Conservation (phyloP, 1,139 yeast genomes). For the Lodderomyces theae region DNA sequence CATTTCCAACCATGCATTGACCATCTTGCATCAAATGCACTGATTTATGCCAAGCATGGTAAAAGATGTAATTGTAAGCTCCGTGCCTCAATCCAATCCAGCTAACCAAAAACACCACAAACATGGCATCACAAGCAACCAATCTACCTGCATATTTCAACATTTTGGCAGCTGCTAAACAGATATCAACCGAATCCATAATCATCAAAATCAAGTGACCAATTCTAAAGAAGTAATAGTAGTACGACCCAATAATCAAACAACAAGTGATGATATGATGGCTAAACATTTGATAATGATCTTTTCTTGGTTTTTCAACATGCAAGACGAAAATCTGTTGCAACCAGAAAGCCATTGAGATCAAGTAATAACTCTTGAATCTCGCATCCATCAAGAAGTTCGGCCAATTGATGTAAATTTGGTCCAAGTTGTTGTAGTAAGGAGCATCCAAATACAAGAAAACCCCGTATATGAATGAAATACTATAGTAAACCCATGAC, state of each 20-base stretch:
- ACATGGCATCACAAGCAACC: slow-evolving; percentile 63
- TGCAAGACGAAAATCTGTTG: slow-evolving; percentile 77
- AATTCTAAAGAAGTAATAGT: slow-evolving; percentile 66
- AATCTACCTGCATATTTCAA: slow-evolving; percentile 67
- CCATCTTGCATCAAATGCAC: slow-evolving; percentile 36
- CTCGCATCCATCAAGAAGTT: slow-evolving; percentile 48
- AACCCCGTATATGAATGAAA: slow-evolving; percentile 58
- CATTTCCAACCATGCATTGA: slow-evolving; percentile 31
- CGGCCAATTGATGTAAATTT: slow-evolving; percentile 76
- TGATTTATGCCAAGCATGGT: slow-evolving; percentile 44
- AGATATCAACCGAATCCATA: slow-evolving; percentile 82
- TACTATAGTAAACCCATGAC: slow-evolving; percentile 61
- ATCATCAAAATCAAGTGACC: slow-evolving; percentile 76
- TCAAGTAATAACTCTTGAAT: slow-evolving; percentile 70
- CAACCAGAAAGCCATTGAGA: slow-evolving; percentile 74
- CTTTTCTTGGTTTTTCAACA: slow-evolving; percentile 77
- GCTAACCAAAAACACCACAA: slow-evolving; percentile 59
- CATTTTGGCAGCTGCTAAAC: slow-evolving; percentile 71
- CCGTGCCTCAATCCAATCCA: slow-evolving; percentile 80
- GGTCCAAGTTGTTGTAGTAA: slow-evolving; percentile 57
- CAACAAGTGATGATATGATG: slow-evolving; percentile 81
- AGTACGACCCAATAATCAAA: slow-evolving; percentile 70
- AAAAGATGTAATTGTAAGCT: slow-evolving; percentile 64
- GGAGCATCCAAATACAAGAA: slow-evolving; percentile 55
- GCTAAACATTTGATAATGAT: slow-evolving; percentile 79